A percentile compares a stretch with the other conserved stretches of the same genome.
These are phyloP conservation scores for Fusarium mangiferae DNA, from an alignment of 2,329 filamentous ascomycete genomes.

Conservation along the genomic window DNA sequence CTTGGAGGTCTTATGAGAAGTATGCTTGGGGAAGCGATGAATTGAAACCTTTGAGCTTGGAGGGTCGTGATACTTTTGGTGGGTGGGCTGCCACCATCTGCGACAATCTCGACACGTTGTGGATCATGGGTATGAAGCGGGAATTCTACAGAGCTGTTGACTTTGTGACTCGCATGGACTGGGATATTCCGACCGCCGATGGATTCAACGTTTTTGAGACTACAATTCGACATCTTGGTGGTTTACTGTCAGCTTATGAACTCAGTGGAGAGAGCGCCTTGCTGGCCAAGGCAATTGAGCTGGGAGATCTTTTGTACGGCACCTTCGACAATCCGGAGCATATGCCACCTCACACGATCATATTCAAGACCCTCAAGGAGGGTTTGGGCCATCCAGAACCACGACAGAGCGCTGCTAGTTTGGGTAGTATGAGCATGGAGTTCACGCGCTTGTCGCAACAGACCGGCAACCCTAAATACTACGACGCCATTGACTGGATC, in stretches of 20 bases:
- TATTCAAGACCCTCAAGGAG: conserved; percentile 53
- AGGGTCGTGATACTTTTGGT: conserved; percentile 63
- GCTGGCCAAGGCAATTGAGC: conserved; percentile 68
- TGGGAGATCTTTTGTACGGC: conserved; percentile 70
- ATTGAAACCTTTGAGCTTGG: conserved; percentile 62
- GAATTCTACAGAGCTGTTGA: conserved; percentile 71
- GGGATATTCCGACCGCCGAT: conserved; percentile 56
- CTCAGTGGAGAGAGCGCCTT: conserved; percentile 66
- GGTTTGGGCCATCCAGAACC: conserved; percentile 49
- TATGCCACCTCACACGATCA: conserved; percentile 64
- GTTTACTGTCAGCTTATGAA: conserved; percentile 73
- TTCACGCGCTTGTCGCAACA: conserved; percentile 72
- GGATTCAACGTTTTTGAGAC: conserved; percentile 74
- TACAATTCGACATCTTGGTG: conserved; percentile 74
- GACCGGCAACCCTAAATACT: conserved; percentile 67
- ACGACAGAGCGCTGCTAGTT: conserved; percentile 45
- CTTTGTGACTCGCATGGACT: conserved; percentile 58
- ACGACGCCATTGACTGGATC: conserved; percentile 69
- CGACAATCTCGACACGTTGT: conserved; percentile 71
- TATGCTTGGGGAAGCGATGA: conserved; percentile 71
- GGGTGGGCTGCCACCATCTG: conserved; percentile 73
- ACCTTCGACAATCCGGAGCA: conserved; percentile 74
- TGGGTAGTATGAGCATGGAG: conserved; percentile 69
- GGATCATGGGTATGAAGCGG: conserved; percentile 72
- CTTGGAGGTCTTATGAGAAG: conserved; percentile 68